Evolutionary conservation across 495 filamentous ascomycete genomes (phyloP), one percentile per base, ranked within the genome.

Genomic region (Penicillium simplicissimum): DNA sequence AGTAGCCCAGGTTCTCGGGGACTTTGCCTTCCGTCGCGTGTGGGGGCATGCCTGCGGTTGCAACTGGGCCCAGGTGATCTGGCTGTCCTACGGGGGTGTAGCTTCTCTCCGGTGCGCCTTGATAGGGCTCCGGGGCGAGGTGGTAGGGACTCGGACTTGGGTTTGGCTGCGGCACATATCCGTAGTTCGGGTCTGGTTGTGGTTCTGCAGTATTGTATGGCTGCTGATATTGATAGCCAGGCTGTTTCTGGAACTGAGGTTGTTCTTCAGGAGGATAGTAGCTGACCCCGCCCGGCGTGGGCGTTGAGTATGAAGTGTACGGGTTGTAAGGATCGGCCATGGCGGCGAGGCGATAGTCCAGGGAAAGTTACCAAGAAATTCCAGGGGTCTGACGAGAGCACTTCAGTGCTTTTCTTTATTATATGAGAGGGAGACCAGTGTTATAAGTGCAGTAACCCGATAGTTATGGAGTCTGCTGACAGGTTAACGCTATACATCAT

Each of bases 241-340:
- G 58, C 13, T 61, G 58, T 36, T 61, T 58, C 7, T 64, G 62
- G 9, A 61, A 43, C 5, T 45, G 54, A 58, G 23, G 8, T n/a
- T 71, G 68, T 23, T 65, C 59, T 10, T 70, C 64, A 17, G 67
- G 62, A 28, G 67, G 70, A 52, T 70, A 71, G 60, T 77, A 70
- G 47, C 70, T 53, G 45, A 71, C 67, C 31, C 63, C 71, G 25
- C 70, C 64, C 8, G 69, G 69, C 7, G 67, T 60, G 19, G 67
- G 63, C 19, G 71, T 63, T 37, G 63, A 51, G 45, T 71, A 73
- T 33, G 64, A 61, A 47, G 69, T 55, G 52, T 75, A 77, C 14
- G 71, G 79, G 73, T 82, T 75, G 71, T 84, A 84, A 17, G 78
- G 78, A 51, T 79, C 81, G 8, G 79, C 81, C 81, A 83, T 83